These are phyloP conservation scores for Oenanthe javanica DNA, from an alignment of 140 eudicot genomes.

Conservation along the genomic window DNA sequence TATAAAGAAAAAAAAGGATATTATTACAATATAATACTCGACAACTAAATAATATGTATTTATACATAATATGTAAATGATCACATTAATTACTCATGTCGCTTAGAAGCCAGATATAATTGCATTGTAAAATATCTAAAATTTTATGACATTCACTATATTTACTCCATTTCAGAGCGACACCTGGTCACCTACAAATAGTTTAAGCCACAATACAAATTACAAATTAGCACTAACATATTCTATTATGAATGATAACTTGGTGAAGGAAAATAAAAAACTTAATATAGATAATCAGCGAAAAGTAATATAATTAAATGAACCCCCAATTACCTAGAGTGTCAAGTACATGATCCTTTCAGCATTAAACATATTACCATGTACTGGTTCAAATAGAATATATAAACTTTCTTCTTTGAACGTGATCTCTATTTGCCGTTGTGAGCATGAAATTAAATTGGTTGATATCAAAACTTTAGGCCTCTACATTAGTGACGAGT, in stretches of 20 bases:
- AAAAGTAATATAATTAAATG: not conserved
- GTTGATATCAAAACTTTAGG: not conserved
- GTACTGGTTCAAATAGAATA: not conserved
- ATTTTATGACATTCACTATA: not conserved
- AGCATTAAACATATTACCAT: not conserved
- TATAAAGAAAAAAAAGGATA: not conserved
- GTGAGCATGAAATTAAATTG: not conserved
- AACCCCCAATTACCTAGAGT: not conserved
- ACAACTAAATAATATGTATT: not conserved
- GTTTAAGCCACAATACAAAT: not conserved
- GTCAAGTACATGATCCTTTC: not conserved
- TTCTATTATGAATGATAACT: not conserved
- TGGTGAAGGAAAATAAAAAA: not conserved
- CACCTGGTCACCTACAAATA: not conserved
- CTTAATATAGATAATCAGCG: not conserved
- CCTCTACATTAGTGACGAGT: not conserved
- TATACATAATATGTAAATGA: not conserved
- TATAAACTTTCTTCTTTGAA: not conserved
- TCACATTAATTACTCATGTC: not conserved
- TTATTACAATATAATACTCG: not conserved
- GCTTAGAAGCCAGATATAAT: not conserved
- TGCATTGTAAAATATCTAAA: not conserved
- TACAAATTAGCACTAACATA: not conserved
- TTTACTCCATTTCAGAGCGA: not conserved
- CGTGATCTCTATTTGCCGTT: not conserved